Evolutionary conservation across 768 basidiomycete species (phyloP), one percentile per base, ranked within the genome.

Genomic region (Lactarius evosmus): DNA sequence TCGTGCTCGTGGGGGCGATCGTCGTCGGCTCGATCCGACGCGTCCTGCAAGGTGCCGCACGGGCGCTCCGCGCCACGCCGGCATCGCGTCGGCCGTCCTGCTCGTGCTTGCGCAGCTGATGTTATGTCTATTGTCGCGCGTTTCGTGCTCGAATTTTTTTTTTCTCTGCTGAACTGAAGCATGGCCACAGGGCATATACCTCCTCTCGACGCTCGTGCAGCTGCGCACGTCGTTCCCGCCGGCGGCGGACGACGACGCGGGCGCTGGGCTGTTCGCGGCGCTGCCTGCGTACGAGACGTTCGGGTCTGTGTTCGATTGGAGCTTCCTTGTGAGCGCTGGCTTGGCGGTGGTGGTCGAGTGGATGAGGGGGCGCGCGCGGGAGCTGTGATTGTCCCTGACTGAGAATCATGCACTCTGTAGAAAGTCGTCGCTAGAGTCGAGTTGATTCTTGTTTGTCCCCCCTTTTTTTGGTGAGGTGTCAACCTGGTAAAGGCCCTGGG

Each of bases 161-260:
- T n/a, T n/a, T n/a, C n/a, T n/a, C n/a, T n/a, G 29, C 38, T 58
- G 19, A 41, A 8, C 17, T 40, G n/a, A 22, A 27, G 19, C 19
- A 3, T 38, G 46, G n/a, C n/a, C 57, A 0, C 49, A 93, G 91
- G 89, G 87, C 12, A 88, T 90, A 49, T 94, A 94, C 72, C 82
- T 93, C 38, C 82, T 94, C 32, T 87, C 90, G 4, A 93, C 91
- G 0, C 76, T 93, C 54, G 85, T 93, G 14, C 92, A 94, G 72
- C 79, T 94, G 52, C 87, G 91, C 44, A 85, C 86, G 30, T 86
- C 87, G 12, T 92, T 94, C 73, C 92, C 92, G 2, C 85, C 85
- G 0, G 83, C 85, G 1, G 73, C 80, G 19, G 69, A 17, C 63
- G 62, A n/a, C n/a, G n/a, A n/a, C 17, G 68, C 62, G 3, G 63